Evolutionary conservation across 116 monocot genomes (phyloP).

Genomic region (Phalaenopsis hybrid): DNA sequence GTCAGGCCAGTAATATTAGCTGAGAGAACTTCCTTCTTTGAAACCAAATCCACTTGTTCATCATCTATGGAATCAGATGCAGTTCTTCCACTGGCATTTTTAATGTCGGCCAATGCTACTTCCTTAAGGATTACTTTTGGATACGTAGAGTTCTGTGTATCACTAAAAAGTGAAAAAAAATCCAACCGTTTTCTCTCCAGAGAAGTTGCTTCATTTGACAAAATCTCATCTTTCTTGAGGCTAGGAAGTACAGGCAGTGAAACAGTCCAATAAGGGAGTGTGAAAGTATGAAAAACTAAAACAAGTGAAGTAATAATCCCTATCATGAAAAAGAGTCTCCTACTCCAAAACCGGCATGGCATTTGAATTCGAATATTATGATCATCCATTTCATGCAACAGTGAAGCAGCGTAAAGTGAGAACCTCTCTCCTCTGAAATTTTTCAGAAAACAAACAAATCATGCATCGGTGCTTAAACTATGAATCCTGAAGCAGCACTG

Average conservation of each 20-base stretch:
- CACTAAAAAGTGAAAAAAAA: constrained; percentile 23
- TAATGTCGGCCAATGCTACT: neutral
- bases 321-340: constrained; percentile 23
- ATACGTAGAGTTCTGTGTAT: constrained; percentile 13
- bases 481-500: no score
- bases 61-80: neutral
- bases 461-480: neutral
- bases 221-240: neutral
- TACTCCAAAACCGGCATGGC: constrained; percentile 4
- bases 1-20: constrained; percentile 16
- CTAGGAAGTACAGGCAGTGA: constrained; percentile 15
- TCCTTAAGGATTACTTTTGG: neutral
- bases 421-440: neutral
- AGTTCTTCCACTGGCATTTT: constrained; percentile 1
- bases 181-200: constrained; percentile 10
- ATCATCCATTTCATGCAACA: constrained; percentile 7
- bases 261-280: constrained; percentile 17
- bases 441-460: neutral
- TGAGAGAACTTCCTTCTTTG: constrained; percentile 1
- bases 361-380: neutral
- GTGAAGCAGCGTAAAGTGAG: neutral
- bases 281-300: constrained; percentile 29
- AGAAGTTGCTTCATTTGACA: constrained; percentile 2
- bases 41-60: neutral
- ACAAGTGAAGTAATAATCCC: constrained; percentile 19